Evolutionary conservation across 164 flowering plant species (phyloP).

Genomic region (Vitis rupestris): DNA sequence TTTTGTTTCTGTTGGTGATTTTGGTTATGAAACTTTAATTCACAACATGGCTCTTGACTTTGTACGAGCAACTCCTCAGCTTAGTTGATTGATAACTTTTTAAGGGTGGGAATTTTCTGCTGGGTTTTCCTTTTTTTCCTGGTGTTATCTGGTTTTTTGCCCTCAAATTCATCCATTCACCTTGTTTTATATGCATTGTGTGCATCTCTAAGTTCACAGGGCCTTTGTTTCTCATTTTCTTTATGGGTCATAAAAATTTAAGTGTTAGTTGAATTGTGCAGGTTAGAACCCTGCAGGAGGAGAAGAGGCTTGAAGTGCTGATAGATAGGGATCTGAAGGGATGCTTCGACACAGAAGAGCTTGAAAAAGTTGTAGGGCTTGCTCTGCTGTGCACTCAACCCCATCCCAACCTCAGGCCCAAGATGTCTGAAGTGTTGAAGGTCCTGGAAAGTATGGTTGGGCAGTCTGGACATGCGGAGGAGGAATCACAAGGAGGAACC

Average conservation of each 20-base stretch:
- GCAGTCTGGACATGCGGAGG: conserved; percentile 36
- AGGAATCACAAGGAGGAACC: conserved; percentile 42
- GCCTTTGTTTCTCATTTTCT: background rate
- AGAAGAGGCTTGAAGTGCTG: conserved; percentile 64
- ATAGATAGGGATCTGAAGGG: conserved; percentile 75
- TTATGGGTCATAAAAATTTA: background rate
- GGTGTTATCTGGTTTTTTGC: too few species aligned
- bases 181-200: too few species aligned
- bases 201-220: too few species aligned
- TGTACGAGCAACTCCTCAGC: too few species aligned
- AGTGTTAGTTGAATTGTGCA: conserved; percentile 22
- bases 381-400: conserved; percentile 75
- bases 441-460: conserved; percentile 60
- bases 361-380: conserved; percentile 60
- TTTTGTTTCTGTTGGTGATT: too few species aligned
- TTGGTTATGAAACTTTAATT: too few species aligned
- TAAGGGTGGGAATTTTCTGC: too few species aligned
- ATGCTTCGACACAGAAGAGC: conserved; percentile 48
- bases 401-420: conserved; percentile 72
- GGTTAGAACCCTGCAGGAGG: conserved; percentile 70
- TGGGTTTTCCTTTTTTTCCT: too few species aligned
- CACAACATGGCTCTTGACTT: too few species aligned
- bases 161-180: too few species aligned
- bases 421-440: conserved; percentile 79
- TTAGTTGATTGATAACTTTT: too few species aligned